phyloP scores from a whole-genome alignment of 345 rosid genomes.

The Melaleuca alternifolia region DNA sequence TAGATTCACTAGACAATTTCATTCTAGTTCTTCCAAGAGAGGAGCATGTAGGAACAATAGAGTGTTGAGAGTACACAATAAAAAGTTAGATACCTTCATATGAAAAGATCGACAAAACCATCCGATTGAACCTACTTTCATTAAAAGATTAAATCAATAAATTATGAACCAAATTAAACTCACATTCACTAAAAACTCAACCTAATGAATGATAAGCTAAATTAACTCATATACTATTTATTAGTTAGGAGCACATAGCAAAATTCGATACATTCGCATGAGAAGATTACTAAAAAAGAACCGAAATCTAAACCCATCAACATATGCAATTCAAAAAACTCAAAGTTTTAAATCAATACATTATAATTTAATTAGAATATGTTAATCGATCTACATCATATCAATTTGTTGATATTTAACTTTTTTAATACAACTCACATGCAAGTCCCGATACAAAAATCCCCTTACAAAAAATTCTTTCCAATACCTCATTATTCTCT shows the following conservation, averaged over 20 bases:
- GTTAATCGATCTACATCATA: neutral
- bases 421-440: neutral
- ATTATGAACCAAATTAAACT: too few species aligned
- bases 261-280: too few species aligned
- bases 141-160: too few species aligned
- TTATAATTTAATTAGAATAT: neutral
- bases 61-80: too few species aligned
- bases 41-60: too few species aligned
- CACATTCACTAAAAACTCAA: too few species aligned
- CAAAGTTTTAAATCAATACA: neutral
- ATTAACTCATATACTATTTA: neutral
- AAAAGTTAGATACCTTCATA: too few species aligned
- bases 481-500: neutral
- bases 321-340: neutral
- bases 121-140: too few species aligned
- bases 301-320: neutral
- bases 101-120: too few species aligned
- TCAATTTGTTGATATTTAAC: neutral
- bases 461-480: neutral
- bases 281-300: rapidly evolving
- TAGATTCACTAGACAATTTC: too few species aligned
- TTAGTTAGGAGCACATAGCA: neutral
- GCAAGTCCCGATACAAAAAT: neutral
- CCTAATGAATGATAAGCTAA: neutral
- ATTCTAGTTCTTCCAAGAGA: too few species aligned